Base-by-base conservation (phyloP, 805 yeast genomes). In the Suhomyces tanzawaensis region DNA sequence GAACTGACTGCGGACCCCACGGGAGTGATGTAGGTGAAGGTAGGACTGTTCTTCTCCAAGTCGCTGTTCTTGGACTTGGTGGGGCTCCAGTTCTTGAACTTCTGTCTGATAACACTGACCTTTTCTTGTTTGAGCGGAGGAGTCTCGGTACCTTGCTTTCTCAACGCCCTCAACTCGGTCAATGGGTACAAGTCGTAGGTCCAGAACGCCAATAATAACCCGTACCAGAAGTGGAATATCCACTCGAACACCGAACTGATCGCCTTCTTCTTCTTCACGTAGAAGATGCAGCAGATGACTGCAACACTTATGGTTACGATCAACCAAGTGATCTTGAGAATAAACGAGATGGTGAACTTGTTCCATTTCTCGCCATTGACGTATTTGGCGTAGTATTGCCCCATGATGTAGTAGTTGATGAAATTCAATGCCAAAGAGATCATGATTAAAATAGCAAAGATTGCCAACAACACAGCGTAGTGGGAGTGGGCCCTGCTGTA, bases 171-270 rank as follows among this genome's bases (percentile, higher is more conserved):
- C 29, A 45, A 41, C 30, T 56, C 61, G 11, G 58, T 56, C 37
- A 56, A 48, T 39, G 61, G 61, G 41, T 54, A 53, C 32, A 56
- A 49, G 36, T 55, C 61, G 34, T 55, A 56, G 19, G 59, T 53
- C 58, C 59, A 56, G 41, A 56, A 56, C 5, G 53, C 57, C 39
- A 54, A 36, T 24, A 57, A 44, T 17, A 53, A 41, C 3, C 58
- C 57, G 38, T 57, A 57, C 57, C 57, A 55, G 36, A 55, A 48
- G 39, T 56, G 59, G 51, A 56, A 53, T n/a, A 40, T 34, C 61
- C 61, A 56, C 34, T 56, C 61, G 25, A 56, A 44, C 6, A 52
- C 32, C 14, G 50, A 46, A n/a, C 57, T 48, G 16, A 47, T 41
- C 18, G 40, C 44, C 30, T 44, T 37, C 23, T 49, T 37, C 11